Conservation (phyloP, 495 filamentous ascomycete genomes). For the Daldinia loculata region DNA sequence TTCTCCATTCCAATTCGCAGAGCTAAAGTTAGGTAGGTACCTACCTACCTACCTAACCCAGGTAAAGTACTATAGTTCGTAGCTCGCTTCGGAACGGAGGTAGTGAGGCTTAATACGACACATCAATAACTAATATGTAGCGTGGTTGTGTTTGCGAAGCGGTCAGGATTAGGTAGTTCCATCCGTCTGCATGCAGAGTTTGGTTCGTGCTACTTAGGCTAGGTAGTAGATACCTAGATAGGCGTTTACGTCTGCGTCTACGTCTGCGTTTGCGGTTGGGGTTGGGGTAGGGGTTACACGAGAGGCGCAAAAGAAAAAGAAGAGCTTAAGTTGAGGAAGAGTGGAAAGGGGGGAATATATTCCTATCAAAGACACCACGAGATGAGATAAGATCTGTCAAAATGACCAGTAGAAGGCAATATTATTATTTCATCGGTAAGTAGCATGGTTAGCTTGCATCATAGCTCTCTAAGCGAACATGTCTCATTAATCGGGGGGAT, state of each 20-base stretch:
- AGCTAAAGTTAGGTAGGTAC: no score
- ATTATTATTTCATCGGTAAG: constrained; percentile 13
- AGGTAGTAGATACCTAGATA: no score
- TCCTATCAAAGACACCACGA: background rate
- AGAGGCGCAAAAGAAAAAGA: background rate
- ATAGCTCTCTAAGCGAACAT: constrained; percentile 1
- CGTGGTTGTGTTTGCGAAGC: background rate
- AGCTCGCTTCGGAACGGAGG: no score
- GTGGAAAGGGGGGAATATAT: background rate
- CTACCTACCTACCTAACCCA: no score
- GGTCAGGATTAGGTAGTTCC: background rate
- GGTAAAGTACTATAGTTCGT: no score
- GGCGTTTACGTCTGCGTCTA: background rate
- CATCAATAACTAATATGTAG: background rate
- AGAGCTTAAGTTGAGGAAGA: background rate
- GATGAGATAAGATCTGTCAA: background rate
- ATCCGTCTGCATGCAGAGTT: background rate
- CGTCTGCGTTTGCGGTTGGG: background rate
- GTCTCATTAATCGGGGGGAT: background rate
- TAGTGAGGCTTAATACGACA: background rate
- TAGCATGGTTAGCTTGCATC: background rate
- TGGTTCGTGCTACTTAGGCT: background rate
- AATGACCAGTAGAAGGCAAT: constrained; percentile 1
- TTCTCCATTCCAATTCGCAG: background rate
- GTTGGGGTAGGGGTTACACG: background rate